Evolutionary conservation across 805 yeast species (phyloP).

Genomic region (Nakazawaea wyomingensis): DNA sequence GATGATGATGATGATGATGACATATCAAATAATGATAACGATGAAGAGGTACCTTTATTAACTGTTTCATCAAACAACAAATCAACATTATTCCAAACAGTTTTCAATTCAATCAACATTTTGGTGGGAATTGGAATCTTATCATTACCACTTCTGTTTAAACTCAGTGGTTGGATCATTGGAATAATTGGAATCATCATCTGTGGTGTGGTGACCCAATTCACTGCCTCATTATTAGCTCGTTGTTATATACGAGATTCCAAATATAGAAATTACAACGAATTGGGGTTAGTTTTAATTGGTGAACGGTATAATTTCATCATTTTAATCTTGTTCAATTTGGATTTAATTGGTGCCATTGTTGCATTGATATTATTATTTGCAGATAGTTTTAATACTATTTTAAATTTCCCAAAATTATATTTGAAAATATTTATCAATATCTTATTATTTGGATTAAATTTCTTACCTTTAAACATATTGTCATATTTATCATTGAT

Average conservation of each 20-base stretch:
- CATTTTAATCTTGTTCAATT: conserved; percentile 43
- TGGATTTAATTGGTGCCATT: conserved; percentile 60
- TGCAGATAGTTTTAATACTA: conserved; percentile 50
- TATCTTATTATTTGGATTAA: conserved; percentile 34
- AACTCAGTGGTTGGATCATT: conserved; percentile 60
- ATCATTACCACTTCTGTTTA: conserved; percentile 66
- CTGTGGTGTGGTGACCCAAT: conserved; percentile 45
- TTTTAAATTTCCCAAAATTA: conserved; percentile 32
- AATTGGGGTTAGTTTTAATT: conserved; percentile 46
- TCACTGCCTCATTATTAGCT: conserved; percentile 53
- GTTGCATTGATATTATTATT: conserved; percentile 53
- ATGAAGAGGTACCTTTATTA: background rate
- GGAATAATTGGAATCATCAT: conserved; percentile 39
- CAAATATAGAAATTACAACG: conserved; percentile 48
- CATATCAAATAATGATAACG: background rate
- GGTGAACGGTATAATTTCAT: conserved; percentile 39
- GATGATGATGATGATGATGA: background rate
- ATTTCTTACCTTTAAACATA: conserved; percentile 68
- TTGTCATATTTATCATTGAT: conserved; percentile 63
- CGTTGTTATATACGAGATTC: conserved; percentile 36
- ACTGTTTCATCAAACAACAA: no score
- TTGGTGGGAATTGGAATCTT: conserved; percentile 72
- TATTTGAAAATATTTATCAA: conserved; percentile 39
- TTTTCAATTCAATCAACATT: conserved; percentile 73
- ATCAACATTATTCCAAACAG: conserved; percentile 69